Conservation (phyloP, 2,329 filamentous ascomycete species). For the Rugonectria rugulosa region DNA sequence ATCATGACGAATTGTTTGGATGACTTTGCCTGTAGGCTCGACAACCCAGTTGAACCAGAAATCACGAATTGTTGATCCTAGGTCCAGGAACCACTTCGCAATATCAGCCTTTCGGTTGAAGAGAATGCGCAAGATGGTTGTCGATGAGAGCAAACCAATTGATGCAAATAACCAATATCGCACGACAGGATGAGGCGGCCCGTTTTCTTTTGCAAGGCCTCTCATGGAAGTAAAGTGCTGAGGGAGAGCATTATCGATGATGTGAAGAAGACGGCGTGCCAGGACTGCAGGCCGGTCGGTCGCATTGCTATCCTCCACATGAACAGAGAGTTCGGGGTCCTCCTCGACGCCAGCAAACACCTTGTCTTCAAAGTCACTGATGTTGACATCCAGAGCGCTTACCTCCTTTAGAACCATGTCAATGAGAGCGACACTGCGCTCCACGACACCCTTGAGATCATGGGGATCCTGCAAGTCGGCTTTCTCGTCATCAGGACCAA, state of each 20-base stretch:
- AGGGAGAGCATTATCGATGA: slow-evolving; percentile 75
- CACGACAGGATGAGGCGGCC: slow-evolving; percentile 76
- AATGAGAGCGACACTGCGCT: slow-evolving; percentile 84
- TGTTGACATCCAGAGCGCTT: slow-evolving; percentile 67
- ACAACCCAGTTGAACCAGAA: slow-evolving; percentile 98
- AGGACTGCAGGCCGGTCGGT: slow-evolving; percentile 64
- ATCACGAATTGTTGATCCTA: slow-evolving; percentile 81
- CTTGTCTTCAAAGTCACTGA: slow-evolving; percentile 70
- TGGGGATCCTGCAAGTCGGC: slow-evolving; percentile 57
- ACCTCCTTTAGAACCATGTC: slow-evolving; percentile 82
- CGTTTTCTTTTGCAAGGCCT: slow-evolving; percentile 67
- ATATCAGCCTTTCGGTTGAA: slow-evolving; percentile 80
- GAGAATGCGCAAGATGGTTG: slow-evolving; percentile 82
- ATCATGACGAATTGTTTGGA: slow-evolving; percentile 93
- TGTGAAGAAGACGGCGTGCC: slow-evolving; percentile 70
- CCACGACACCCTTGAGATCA: slow-evolving; percentile 75
- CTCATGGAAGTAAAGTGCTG: slow-evolving; percentile 67
- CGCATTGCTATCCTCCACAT: slow-evolving; percentile 55
- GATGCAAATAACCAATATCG: slow-evolving; percentile 89
- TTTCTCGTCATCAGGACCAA: slow-evolving; percentile 68
- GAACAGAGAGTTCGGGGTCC: slow-evolving; percentile 64
- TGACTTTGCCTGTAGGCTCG: slow-evolving; percentile 80
- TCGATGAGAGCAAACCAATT: slow-evolving; percentile 79
- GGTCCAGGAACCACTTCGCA: slow-evolving; percentile 77
- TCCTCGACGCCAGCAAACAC: slow-evolving; percentile 70